A percentile compares a stretch with the other conserved stretches of the same genome.
Evolutionary conservation across 2,329 filamentous ascomycete genomes (phyloP).

Genomic region (Pochonia chlamydosporia): DNA sequence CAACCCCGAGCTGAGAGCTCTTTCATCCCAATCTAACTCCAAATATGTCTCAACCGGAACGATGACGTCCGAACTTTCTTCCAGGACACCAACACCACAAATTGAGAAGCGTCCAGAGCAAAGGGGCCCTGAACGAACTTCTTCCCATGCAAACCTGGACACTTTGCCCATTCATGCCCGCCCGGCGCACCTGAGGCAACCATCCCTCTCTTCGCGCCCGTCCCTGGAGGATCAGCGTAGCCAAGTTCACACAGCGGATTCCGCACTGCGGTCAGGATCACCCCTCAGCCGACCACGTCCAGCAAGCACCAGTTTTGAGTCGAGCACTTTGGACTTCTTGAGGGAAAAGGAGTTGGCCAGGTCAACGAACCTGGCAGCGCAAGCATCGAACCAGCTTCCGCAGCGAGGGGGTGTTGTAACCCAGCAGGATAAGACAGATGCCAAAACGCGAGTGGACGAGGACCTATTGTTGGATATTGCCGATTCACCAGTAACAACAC

Average conservation of each 20-base stretch:
- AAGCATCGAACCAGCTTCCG: background rate
- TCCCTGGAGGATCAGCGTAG: conserved; percentile 17
- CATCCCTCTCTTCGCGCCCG: conserved; percentile 13
- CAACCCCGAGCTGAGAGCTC: conserved; percentile 56
- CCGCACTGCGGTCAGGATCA: conserved; percentile 20
- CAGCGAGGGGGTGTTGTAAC: background rate
- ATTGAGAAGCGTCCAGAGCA: conserved; percentile 13
- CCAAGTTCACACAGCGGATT: conserved; percentile 14
- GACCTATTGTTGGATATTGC: conserved; percentile 78
- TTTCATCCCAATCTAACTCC: conserved; percentile 38
- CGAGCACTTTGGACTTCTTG: conserved; percentile 69
- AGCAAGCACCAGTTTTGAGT: conserved; percentile 75
- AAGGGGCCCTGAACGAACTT: conserved; percentile 3
- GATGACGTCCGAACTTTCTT: conserved; percentile 62
- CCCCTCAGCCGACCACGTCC: conserved; percentile 57
- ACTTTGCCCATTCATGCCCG: conserved; percentile 15
- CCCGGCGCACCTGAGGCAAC: conserved; percentile 17
- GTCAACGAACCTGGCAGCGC: background rate
- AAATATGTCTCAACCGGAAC: conserved; percentile 60
- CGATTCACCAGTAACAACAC: conserved; percentile 49
- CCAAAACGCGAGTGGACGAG: background rate
- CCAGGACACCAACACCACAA: conserved; percentile 32
- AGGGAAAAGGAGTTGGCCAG: conserved; percentile 63
- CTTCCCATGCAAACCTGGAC: background rate
- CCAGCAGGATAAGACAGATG: background rate